Conservation (phyloP, 805 yeast species). For the Wickerhamomyces sydowiorum region DNA sequence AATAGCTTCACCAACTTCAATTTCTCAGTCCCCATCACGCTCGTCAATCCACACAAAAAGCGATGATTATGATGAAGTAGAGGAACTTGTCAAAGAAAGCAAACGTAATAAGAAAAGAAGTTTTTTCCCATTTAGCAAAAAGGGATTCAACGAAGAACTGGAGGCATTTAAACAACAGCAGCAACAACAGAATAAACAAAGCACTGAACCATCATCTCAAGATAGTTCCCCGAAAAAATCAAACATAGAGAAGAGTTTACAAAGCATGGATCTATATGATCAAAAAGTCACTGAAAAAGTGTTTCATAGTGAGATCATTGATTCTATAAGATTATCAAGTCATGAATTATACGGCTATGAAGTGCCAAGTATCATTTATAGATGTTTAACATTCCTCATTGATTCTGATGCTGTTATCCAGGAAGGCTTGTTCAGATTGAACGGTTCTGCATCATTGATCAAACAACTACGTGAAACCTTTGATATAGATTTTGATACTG, state of each 20-base stretch:
- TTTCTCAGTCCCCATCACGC: constrained; percentile 1
- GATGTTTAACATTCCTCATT: constrained; percentile 67
- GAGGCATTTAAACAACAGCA: constrained; percentile 28
- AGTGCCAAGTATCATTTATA: constrained; percentile 67
- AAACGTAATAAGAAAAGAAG: constrained; percentile 50
- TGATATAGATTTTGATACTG: constrained; percentile 63
- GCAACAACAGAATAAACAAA: constrained; percentile 27
- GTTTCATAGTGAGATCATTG: constrained; percentile 61
- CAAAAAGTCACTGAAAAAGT: constrained; percentile 31
- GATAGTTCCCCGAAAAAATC: constrained; percentile 4
- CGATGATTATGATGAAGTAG: constrained; percentile 12
- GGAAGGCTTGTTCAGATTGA: constrained; percentile 87
- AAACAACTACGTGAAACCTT: constrained; percentile 63
- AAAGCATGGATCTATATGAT: constrained; percentile 22
- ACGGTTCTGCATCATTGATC: constrained; percentile 81
- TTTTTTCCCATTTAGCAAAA: constrained; percentile 50
- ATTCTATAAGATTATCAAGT: constrained; percentile 47
- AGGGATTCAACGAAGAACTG: constrained; percentile 13
- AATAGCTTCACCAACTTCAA: background rate
- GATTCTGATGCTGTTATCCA: constrained; percentile 69
- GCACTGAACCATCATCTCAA: constrained; percentile 1
- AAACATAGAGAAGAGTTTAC: constrained; percentile 25
- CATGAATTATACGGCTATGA: constrained; percentile 36
- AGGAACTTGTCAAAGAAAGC: constrained; percentile 29
- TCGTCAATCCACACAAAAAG: constrained; percentile 5